These are phyloP conservation scores for Triglochin maritima DNA, from an alignment of 106 monocot species.

Conservation along the genomic window DNA sequence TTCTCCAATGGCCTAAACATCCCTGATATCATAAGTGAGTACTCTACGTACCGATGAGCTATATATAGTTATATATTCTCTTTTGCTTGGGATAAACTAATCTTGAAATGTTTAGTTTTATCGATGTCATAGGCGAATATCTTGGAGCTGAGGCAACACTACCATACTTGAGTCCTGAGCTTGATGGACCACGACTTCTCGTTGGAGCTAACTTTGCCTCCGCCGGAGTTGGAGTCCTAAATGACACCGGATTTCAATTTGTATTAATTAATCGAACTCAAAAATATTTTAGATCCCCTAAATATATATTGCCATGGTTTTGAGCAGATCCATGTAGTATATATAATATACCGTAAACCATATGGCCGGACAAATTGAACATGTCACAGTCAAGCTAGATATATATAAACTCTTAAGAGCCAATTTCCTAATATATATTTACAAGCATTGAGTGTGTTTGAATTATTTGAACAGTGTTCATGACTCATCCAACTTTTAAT, in stretches of 20 bases:
- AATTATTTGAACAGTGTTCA: too few relatives aligned
- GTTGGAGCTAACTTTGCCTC: constrained; percentile 88
- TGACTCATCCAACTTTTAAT: too few relatives aligned
- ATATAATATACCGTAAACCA: too few relatives aligned
- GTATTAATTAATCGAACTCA: constrained; percentile 16
- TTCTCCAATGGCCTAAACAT: constrained; percentile 48
- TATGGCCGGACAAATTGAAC: too few relatives aligned
- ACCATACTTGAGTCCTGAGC: constrained; percentile 77
- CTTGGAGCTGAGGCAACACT: constrained; percentile 46
- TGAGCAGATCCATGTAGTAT: too few relatives aligned
- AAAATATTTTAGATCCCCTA: background rate
- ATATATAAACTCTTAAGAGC: too few relatives aligned
- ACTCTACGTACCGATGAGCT: background rate
- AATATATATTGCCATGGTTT: background rate
- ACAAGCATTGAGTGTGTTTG: too few relatives aligned
- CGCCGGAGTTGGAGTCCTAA: constrained; percentile 80
- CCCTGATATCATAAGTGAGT: constrained; percentile 39
- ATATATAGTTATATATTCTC: background rate
- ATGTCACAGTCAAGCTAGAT: too few relatives aligned
- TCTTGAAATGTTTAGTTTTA: background rate
- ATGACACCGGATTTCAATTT: constrained; percentile 89
- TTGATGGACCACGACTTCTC: constrained; percentile 47
- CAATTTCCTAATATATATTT: too few relatives aligned
- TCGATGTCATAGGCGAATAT: constrained; percentile 42
- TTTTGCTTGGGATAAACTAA: background rate